phyloP scores from a whole-genome alignment of 2,329 filamentous ascomycete genomes.

The Colletotrichum sp. region DNA sequence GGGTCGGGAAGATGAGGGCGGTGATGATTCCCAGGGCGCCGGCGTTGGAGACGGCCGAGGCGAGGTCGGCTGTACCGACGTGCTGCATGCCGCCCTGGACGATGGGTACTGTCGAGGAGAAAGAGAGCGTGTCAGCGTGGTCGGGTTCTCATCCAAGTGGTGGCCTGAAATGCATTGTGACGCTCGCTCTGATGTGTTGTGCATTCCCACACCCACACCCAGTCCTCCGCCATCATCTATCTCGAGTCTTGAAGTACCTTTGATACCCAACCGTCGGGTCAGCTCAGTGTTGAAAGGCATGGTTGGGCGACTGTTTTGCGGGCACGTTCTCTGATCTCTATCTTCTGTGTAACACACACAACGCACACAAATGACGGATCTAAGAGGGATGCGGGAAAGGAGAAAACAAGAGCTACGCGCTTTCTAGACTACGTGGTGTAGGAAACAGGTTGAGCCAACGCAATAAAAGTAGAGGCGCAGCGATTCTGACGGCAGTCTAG shows the following conservation, averaged over 20 bases:
- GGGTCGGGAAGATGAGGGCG: constrained; percentile 89
- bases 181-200: background rate
- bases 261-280: constrained; percentile 63
- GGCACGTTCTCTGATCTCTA: background rate
- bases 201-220: background rate
- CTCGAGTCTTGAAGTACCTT: constrained; percentile 36
- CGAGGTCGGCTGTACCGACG: constrained; percentile 81
- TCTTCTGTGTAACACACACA: background rate
- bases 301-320: constrained; percentile 24
- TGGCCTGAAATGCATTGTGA: background rate
- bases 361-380: background rate
- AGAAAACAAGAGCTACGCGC: background rate
- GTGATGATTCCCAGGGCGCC: constrained; percentile 84
- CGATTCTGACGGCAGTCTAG: constrained; percentile 12
- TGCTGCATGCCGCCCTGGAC: constrained; percentile 90
- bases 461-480: background rate
- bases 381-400: background rate
- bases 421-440: background rate
- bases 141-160: background rate
- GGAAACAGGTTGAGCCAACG: background rate
- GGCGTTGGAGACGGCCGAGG: constrained; percentile 79
- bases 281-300: constrained; percentile 66
- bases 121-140: constrained; percentile 5
- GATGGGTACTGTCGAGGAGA: constrained; percentile 65
- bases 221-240: background rate